Conservation (phyloP, 305 asterid genomes). For the Solanum aculeatissimum region DNA sequence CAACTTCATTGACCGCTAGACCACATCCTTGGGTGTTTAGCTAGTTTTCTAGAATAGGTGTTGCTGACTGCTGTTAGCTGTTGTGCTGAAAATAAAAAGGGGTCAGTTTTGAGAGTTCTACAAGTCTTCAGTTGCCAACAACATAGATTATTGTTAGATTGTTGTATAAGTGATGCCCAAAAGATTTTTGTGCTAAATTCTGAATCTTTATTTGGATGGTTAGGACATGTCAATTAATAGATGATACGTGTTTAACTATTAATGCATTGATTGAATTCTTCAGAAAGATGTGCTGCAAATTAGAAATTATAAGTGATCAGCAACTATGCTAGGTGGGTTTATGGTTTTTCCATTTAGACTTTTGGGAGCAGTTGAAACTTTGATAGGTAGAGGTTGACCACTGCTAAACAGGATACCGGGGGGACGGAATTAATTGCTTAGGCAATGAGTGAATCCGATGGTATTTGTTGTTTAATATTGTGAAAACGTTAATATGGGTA, state of each 20-base stretch:
- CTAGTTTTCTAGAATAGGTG: neutral
- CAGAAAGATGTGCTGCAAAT: neutral
- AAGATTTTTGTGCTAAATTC: neutral
- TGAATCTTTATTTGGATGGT: neutral
- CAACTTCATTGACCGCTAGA: no score
- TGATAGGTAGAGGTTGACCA: neutral
- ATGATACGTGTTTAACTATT: neutral
- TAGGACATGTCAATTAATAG: neutral
- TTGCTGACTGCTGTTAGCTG: neutral
- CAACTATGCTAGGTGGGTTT: neutral
- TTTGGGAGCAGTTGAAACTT: neutral
- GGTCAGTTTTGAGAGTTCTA: neutral
- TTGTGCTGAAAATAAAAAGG: neutral
- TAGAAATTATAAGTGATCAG: neutral
- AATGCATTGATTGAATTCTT: neutral
- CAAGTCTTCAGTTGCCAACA: neutral
- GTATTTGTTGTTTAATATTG: neutral
- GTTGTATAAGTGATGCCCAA: neutral
- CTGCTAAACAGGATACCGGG: neutral
- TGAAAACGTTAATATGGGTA: neutral
- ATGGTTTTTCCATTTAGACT: neutral
- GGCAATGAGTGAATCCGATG: neutral
- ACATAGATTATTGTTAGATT: neutral
- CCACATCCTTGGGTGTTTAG: neutral
- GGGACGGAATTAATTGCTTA: neutral